Conservation (phyloP, 495 filamentous ascomycete species). For the Xylaria longipes region DNA sequence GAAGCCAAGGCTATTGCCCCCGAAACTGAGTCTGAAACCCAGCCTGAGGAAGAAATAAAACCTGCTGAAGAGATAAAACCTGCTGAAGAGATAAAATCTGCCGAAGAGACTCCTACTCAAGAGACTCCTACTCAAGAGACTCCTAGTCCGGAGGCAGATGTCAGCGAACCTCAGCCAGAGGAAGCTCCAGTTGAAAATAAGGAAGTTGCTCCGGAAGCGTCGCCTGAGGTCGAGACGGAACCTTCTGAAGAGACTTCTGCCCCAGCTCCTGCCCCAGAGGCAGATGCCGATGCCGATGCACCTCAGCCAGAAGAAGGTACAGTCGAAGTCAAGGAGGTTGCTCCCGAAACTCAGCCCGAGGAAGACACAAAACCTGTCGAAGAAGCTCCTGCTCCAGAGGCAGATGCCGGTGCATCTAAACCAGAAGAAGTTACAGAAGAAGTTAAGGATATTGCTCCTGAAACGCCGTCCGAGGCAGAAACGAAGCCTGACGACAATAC, state of each 20-base stretch:
- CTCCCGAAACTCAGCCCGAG: not conserved
- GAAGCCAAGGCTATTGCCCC: not conserved
- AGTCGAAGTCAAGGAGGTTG: not conserved
- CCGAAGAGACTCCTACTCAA: not conserved
- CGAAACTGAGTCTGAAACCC: not conserved
- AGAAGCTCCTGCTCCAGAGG: not conserved
- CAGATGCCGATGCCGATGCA: not conserved
- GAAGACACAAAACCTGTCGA: not conserved
- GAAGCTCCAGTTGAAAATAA: no score
- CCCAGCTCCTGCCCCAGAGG: no score
- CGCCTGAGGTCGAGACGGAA: no score
- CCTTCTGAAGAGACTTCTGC: no score
- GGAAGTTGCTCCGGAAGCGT: no score
- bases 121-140: not conserved
- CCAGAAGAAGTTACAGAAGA: not conserved
- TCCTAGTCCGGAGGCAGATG: not conserved
- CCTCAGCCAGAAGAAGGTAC: not conserved
- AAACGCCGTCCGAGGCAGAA: not conserved
- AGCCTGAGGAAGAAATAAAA: not conserved
- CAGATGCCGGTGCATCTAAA: not conserved
- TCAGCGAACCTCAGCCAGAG: no score
- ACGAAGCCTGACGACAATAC: not conserved
- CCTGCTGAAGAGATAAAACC: not conserved
- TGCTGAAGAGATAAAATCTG: not conserved
- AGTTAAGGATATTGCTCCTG: not conserved